Evolutionary conservation across 495 filamentous ascomycete species (phyloP).

Genomic region (Tetracladium setigerum): DNA sequence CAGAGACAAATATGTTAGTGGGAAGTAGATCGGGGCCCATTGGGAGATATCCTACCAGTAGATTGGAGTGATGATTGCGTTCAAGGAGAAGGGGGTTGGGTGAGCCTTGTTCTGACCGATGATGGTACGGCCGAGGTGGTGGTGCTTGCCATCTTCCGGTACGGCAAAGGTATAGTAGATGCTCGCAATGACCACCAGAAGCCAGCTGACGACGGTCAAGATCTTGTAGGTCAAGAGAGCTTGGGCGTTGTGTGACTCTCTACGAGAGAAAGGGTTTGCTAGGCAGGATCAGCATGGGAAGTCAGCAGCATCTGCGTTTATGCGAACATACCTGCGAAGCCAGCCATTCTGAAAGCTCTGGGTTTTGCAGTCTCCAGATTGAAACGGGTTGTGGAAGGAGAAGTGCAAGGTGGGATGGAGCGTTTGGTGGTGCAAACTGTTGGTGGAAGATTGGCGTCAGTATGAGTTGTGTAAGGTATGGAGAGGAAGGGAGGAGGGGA

Average conservation of each 20-base stretch:
- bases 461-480: no score
- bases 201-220: conserved; percentile 62
- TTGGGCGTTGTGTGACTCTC: conserved; percentile 47
- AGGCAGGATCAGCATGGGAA: neutral
- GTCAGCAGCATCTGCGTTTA: neutral
- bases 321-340: conserved; percentile 1
- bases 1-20: conserved; percentile 2
- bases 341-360: neutral
- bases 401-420: no score
- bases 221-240: conserved; percentile 53
- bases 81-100: conserved; percentile 68
- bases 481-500: no score
- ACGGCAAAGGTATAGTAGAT: conserved; percentile 61
- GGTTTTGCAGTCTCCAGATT: neutral
- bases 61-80: conserved; percentile 57
- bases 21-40: neutral
- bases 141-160: conserved; percentile 49
- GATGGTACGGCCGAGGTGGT: conserved; percentile 36
- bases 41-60: conserved; percentile 55
- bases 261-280: conserved; percentile 63
- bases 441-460: no score
- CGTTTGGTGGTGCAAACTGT: no score
- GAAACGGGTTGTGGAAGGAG: neutral
- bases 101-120: conserved; percentile 62
- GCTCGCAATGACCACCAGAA: conserved; percentile 56